Conservation (phyloP, 129 eudicot species). For the Ambrosia artemisiifolia region DNA sequence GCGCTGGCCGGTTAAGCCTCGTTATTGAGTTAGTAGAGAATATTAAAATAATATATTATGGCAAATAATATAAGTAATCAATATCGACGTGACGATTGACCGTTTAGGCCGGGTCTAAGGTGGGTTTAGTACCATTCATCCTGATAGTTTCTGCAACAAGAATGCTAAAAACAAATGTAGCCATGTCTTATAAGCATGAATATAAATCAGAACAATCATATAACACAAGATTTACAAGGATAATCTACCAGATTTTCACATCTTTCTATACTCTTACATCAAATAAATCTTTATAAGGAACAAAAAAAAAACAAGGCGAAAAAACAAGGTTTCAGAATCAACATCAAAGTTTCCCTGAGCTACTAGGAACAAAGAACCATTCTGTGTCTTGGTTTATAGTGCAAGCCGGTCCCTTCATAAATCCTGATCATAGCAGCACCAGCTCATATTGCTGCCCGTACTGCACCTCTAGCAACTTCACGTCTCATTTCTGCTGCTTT, state of each 20-base stretch:
- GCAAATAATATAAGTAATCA: too few relatives aligned
- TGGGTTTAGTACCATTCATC: not conserved
- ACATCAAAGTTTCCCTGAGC: slow-evolving; percentile 5
- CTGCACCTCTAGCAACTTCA: slow-evolving; percentile 84
- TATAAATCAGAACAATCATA: slow-evolving; percentile 19
- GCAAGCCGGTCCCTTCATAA: slow-evolving; percentile 1
- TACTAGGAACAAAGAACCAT: not conserved
- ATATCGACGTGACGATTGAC: too few relatives aligned
- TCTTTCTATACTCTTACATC: slow-evolving; percentile 23
- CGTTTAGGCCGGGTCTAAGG: too few relatives aligned
- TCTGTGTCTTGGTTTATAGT: slow-evolving; percentile 4
- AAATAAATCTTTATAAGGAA: slow-evolving; percentile 17
- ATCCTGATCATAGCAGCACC: not conserved
- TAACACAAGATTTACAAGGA: slow-evolving; percentile 38
- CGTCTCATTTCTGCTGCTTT: slow-evolving; percentile 87
- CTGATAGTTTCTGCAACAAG: not conserved
- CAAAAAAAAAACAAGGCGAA: slow-evolving; percentile 3
- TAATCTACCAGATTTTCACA: slow-evolving; percentile 19
- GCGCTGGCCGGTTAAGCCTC: too few relatives aligned
- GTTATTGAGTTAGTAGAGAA: too few relatives aligned
- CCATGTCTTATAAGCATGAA: not conserved
- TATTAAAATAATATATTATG: too few relatives aligned
- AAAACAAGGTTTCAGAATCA: slow-evolving; percentile 19
- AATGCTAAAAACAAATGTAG: slow-evolving; percentile 6
- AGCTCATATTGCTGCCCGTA: slow-evolving; percentile 71